A percentile compares a stretch with the other conserved stretches of the same genome.
Conservation (phyloP, 164 flowering plant species). For the Annona squamosa region DNA sequence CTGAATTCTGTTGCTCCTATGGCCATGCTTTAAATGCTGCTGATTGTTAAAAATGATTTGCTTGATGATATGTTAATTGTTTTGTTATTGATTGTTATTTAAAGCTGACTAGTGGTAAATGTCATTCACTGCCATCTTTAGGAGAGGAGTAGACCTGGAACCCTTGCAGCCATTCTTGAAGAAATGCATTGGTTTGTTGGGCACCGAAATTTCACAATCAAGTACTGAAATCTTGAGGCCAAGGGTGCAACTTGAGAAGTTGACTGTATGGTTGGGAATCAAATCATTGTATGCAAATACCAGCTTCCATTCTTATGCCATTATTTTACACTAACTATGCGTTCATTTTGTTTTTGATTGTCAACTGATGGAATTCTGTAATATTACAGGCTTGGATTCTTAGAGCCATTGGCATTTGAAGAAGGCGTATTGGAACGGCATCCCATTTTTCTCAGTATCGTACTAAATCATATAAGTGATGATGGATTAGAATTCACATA, state of each 20-base stretch:
- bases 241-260: conserved; percentile 67
- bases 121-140: conserved; percentile 16
- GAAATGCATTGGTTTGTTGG: conserved; percentile 61
- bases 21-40: neutral
- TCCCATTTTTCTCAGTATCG: conserved; percentile 76
- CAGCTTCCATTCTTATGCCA: conserved; percentile 4
- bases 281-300: conserved; percentile 65
- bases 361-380: conserved; percentile 12
- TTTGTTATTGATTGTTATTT: neutral
- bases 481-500: conserved; percentile 78
- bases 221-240: conserved; percentile 54
- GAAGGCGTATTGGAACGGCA: conserved; percentile 88
- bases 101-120: neutral
- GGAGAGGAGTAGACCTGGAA: conserved; percentile 75
- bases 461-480: conserved; percentile 84
- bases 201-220: conserved; percentile 53
- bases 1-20: no score
- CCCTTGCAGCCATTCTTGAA: conserved; percentile 83
- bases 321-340: conserved; percentile 3
- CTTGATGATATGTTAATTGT: neutral
- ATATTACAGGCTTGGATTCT: conserved; percentile 65
- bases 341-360: neutral
- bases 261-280: conserved; percentile 82
- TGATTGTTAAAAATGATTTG: neutral
- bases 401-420: conserved; percentile 87